A percentile compares a stretch with the other conserved stretches of the same genome.
These are phyloP conservation scores for Panicum miliaceum DNA, from an alignment of 176 grass and related monocot genomes.

Conservation along the genomic window DNA sequence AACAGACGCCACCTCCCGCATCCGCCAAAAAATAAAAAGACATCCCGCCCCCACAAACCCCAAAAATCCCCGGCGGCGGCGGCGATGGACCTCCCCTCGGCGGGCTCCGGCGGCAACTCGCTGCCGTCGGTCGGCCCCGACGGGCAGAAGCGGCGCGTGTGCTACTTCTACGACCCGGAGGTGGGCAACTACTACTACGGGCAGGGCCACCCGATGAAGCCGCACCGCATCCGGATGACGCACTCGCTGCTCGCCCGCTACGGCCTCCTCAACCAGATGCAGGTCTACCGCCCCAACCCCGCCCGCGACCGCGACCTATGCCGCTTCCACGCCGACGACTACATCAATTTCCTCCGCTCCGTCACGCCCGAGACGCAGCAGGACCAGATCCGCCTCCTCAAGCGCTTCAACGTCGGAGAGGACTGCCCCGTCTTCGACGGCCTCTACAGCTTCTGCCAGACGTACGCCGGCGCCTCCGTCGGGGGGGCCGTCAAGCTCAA, in stretches of 20 bases:
- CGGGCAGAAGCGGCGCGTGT: slow-evolving; percentile 83
- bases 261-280: slow-evolving; percentile 75
- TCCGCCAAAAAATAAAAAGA: neutral
- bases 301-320: slow-evolving; percentile 76
- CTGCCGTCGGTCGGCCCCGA: slow-evolving; percentile 64
- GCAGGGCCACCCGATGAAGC: slow-evolving; percentile 91
- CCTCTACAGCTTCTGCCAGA: slow-evolving; percentile 86
- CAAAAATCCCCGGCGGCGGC: slow-evolving; percentile 23
- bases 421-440: slow-evolving; percentile 93
- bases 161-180: slow-evolving; percentile 97
- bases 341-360: slow-evolving; percentile 74
- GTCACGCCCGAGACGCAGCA: slow-evolving; percentile 87
- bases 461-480: slow-evolving; percentile 79
- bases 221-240: slow-evolving; percentile 94
- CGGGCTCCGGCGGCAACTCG: slow-evolving; percentile 68
- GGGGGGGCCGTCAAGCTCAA: slow-evolving; percentile 80
- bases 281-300: slow-evolving; percentile 62
- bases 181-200: slow-evolving; percentile 99
- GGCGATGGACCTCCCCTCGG: slow-evolving; percentile 51
- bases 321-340: slow-evolving; percentile 95
- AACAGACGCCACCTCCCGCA: neutral
- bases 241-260: slow-evolving; percentile 74
- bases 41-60: neutral
- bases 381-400: slow-evolving; percentile 63
- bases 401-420: slow-evolving; percentile 86